These are phyloP conservation scores for Zygnema cylindricum DNA, from an alignment of 139 green algal species.

Conservation along the genomic window DNA sequence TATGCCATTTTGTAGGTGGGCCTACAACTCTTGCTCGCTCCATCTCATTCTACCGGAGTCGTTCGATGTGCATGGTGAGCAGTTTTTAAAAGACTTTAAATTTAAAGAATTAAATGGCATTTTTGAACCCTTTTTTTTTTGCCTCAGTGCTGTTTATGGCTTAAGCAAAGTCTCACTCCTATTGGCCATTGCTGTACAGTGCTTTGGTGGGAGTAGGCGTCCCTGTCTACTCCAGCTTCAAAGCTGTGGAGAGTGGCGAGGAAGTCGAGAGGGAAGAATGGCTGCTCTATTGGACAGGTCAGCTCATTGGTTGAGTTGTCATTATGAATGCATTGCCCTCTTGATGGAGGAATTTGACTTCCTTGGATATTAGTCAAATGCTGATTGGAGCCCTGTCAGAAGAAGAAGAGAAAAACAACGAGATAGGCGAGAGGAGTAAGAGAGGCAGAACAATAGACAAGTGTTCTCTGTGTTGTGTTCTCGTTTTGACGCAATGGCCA, in stretches of 20 bases:
- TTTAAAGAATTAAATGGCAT: neutral
- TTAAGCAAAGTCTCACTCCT: neutral
- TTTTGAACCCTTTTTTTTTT: neutral
- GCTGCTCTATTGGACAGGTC: slow-evolving; percentile 47
- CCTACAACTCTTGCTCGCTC: neutral
- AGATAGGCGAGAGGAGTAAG: too few species aligned
- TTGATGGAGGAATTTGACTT: too few species aligned
- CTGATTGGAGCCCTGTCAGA: too few species aligned
- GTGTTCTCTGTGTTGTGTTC: too few species aligned
- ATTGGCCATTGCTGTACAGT: slow-evolving; percentile 5
- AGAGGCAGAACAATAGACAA: too few species aligned
- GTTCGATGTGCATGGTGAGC: neutral
- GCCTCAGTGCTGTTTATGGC: neutral
- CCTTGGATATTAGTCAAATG: too few species aligned
- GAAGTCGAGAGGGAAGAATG: slow-evolving; percentile 42
- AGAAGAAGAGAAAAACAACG: too few species aligned
- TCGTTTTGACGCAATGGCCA: too few species aligned
- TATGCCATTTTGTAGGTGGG: neutral
- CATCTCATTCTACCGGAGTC: neutral
- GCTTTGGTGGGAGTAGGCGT: slow-evolving; percentile 23
- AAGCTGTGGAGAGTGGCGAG: slow-evolving; percentile 27
- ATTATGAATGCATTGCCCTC: too few species aligned
- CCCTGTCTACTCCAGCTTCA: slow-evolving; percentile 48
- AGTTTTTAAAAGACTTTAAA: neutral
- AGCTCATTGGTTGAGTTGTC: too few species aligned